These are phyloP conservation scores for Exserohilum turcica DNA, from an alignment of 2,329 filamentous ascomycete genomes.

Conservation along the genomic window DNA sequence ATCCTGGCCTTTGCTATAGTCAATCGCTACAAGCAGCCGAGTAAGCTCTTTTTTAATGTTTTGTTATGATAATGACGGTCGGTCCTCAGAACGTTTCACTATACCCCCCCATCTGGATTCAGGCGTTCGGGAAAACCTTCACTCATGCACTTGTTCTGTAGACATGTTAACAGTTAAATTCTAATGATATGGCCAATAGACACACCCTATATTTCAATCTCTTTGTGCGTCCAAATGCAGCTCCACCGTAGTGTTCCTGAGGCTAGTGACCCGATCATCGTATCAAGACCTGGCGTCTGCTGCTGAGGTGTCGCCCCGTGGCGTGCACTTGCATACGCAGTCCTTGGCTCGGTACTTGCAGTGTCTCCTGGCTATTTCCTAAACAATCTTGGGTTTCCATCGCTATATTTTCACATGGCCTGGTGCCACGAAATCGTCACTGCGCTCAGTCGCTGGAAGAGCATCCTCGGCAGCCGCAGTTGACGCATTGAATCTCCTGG, in stretches of 20 bases:
- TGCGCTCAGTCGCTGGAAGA: constrained; percentile 75
- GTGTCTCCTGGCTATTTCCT: background rate
- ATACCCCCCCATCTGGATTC: constrained; percentile 26
- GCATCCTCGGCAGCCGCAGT: constrained; percentile 91
- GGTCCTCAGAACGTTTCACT: constrained; percentile 18
- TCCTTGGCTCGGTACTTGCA: background rate
- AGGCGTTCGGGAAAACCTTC: constrained; percentile 11
- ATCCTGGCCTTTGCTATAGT: constrained; percentile 3
- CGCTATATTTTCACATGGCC: background rate
- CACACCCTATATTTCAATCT: constrained; percentile 22
- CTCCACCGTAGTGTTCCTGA: background rate
- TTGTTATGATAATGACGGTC: constrained; percentile 7
- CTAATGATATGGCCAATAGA: constrained; percentile 23
- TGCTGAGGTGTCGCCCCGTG: background rate
- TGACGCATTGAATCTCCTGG: constrained; percentile 90
- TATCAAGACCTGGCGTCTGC: background rate
- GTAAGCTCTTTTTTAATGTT: background rate
- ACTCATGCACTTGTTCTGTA: constrained; percentile 32
- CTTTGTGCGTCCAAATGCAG: background rate
- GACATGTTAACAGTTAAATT: constrained; percentile 29
- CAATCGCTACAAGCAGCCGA: background rate
- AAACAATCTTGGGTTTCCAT: background rate
- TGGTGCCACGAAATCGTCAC: background rate
- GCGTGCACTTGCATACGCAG: background rate
- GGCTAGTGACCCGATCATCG: background rate